These are phyloP conservation scores for Penicillium malachiteum DNA, from an alignment of 495 filamentous ascomycete genomes.

Conservation along the genomic window DNA sequence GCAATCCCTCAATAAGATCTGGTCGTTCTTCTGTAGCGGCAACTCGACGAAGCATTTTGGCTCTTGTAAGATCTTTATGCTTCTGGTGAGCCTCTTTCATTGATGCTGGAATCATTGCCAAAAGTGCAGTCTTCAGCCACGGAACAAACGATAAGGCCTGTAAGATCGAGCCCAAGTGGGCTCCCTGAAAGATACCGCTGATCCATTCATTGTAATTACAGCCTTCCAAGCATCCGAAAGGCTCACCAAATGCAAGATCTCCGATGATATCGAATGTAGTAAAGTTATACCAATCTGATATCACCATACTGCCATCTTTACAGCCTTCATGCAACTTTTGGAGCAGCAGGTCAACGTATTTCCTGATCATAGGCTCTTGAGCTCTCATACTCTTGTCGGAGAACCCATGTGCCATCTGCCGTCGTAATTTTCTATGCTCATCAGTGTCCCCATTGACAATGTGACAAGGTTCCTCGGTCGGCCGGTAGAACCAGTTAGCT, in stretches of 20 bases:
- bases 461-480: slow-evolving; percentile 8
- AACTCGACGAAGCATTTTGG: slow-evolving; percentile 44
- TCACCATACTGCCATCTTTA: slow-evolving; percentile 22
- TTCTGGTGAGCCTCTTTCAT: slow-evolving; percentile 30
- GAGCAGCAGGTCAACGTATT: slow-evolving; percentile 48
- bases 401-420: slow-evolving; percentile 54
- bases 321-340: slow-evolving; percentile 35
- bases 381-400: slow-evolving; percentile 44
- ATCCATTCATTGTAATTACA: slow-evolving; percentile 56
- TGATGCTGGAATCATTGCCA: slow-evolving; percentile 16
- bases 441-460: slow-evolving; percentile 31
- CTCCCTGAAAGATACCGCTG: slow-evolving; percentile 40
- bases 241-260: slow-evolving; percentile 59
- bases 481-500: slow-evolving; percentile 17
- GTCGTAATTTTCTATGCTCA: slow-evolving; percentile 42
- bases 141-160: slow-evolving; percentile 36
- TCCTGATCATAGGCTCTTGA: slow-evolving; percentile 40
- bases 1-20: slow-evolving; percentile 50
- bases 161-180: slow-evolving; percentile 27
- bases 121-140: slow-evolving; percentile 20
- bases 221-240: slow-evolving; percentile 53
- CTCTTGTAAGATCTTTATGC: slow-evolving; percentile 33
- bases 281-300: slow-evolving; percentile 57
- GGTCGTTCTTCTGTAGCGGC: slow-evolving; percentile 35
- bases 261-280: slow-evolving; percentile 63